A percentile compares a stretch with the other conserved stretches of the same genome.
These are phyloP conservation scores for Calocera viscosa DNA, from an alignment of 768 basidiomycete species.

Conservation along the genomic window DNA sequence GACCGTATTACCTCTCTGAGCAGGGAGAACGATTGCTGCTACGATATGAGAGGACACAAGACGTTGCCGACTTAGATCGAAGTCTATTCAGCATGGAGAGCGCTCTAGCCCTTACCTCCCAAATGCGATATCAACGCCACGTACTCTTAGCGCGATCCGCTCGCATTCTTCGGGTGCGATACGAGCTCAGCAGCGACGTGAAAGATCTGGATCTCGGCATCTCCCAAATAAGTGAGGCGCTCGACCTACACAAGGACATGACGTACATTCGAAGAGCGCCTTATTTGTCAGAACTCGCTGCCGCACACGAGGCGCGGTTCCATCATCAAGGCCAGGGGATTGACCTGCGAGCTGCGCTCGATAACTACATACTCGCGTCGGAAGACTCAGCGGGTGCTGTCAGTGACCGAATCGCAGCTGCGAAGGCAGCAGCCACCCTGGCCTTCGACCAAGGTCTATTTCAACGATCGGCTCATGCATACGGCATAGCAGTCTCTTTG, in stretches of 20 bases:
- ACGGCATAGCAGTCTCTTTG: constrained; percentile 23
- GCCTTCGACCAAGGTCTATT: not conserved
- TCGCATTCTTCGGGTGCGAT: not conserved
- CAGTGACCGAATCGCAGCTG: not conserved
- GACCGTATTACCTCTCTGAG: too few species aligned
- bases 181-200: not conserved
- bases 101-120: too few species aligned
- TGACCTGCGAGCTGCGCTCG: constrained; percentile 15
- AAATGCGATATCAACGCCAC: not conserved
- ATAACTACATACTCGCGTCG: constrained; percentile 18
- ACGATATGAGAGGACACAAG: too few species aligned
- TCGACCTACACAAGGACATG: not conserved
- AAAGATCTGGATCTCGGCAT: not conserved
- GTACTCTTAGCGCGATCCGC: not conserved
- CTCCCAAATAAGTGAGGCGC: not conserved
- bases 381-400: constrained; percentile 19
- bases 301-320: not conserved
- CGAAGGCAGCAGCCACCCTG: not conserved
- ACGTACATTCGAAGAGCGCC: not conserved
- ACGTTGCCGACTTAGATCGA: too few species aligned
- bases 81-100: too few species aligned
- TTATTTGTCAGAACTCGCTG: not conserved
- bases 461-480: constrained; percentile 23
- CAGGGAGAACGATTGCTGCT: too few species aligned
- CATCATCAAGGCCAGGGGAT: constrained; percentile 9